Evolutionary conservation across 2,329 filamentous ascomycete species (phyloP), one percentile per base, ranked within the genome.

Genomic region (Passalora sequoiae): DNA sequence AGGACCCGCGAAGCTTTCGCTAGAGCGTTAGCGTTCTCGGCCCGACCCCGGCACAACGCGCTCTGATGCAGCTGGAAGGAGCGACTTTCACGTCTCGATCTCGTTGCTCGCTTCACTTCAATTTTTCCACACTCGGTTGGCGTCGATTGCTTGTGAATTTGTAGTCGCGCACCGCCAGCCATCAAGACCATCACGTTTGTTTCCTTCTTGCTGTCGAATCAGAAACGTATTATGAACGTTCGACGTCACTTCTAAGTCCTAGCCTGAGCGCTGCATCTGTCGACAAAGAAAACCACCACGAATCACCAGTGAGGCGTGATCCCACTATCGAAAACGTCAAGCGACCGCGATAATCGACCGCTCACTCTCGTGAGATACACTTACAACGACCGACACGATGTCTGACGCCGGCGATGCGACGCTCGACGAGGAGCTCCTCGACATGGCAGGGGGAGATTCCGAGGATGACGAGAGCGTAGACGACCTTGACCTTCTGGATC

Each of bases 391-490:
- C 40, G n/a, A 20, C 47, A 36, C 22, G 33, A 50, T 50, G 43
- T 47, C 91, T 62, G 42, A 44, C 29, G 17, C 29, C 28, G 59
- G 64, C 53, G 69, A 71, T 20, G 16, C 33, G 33, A 36, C 16
- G 45, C 78, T 96, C 55, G 91, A 97, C 64, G 89, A 91, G 59
- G 91, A 96, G 71, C 82, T 97, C 54, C 83, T 97, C 53, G 89
- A 87, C 61, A 81, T 97, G 54, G 92, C 89, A 42, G 92, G 88
- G 59, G 88, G 73, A 57, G 64, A 67, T 44, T 69, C 70, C 47
- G 57, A 74, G 51, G 73, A 75, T 50, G 74, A 77, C 54, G 63
- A 67, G 43, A 45, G 42, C 8, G 39, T 41, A n/a, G 56, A 59
- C 21, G 57, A 62, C 24, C 54, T 55, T 19, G 55, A 59, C 61